Base-by-base conservation (phyloP, 768 basidiomycete species). In the Daedalea quercina region DNA sequence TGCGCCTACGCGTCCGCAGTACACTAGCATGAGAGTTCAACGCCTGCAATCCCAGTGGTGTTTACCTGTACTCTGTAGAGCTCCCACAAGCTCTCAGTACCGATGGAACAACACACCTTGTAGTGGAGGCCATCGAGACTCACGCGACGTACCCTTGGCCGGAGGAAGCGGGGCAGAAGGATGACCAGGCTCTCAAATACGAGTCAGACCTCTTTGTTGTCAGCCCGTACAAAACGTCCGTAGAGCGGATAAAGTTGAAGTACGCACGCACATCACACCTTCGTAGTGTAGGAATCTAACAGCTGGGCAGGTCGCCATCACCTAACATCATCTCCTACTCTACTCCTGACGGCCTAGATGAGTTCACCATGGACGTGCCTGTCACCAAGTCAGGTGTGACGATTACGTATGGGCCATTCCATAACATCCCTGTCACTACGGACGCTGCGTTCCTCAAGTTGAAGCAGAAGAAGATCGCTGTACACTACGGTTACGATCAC, bases 191-290 rank as follows among this genome's bases (percentile, higher is more conserved):
- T 26, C 74, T 96, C 54, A 82, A 87, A 63, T 95, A 91, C 65
- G 72, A 76, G 47, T 78, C 85, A 0, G 82, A 85, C 65, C 72
- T 93, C 9, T 86, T 93, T 65, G 83, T 94, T 19, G 71, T 91
- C 53, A 94, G 90, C 63, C 88, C 89, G 35, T 97, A 96, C 66
- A 66, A 72, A 28, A 92, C 92, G 22, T 69, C 78, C 43, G 82
- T 89, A 20, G 92, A 95, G 67, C 80, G 91, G 44, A 87, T 90
- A 19, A 96, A 95, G 74, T 68, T 96, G 58, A 83, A 83, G 94
- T 94, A 60, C 44, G 85, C 71, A 13, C 20, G 50, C 3, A 33
- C 52, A 41, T 49, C 40, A 51, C 28, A 25, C 23, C 9, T 9
- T 15, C 20, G 4, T 3, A 15, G 11, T n/a, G 6, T 9, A 9